phyloP scores from a whole-genome alignment of 495 filamentous ascomycete species.

The Corynascus novoguineensis region DNA sequence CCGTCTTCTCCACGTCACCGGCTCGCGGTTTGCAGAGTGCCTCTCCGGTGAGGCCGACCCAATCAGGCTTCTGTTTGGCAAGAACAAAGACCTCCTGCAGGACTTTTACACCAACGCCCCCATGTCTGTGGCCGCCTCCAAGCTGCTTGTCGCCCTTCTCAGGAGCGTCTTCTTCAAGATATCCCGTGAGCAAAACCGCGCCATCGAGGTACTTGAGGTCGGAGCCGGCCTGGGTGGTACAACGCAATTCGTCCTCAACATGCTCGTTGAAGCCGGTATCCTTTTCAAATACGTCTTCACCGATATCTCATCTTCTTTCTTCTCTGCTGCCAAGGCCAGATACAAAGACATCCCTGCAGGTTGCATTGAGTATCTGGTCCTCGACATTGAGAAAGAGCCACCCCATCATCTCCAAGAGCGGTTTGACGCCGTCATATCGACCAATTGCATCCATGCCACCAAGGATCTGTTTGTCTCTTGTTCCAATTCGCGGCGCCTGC shows the following conservation, averaged over 20 bases:
- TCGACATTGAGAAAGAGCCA: conserved; percentile 46
- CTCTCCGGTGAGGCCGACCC: not conserved
- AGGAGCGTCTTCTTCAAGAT: not conserved
- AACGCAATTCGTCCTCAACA: conserved; percentile 22
- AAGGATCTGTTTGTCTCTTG: conserved; percentile 29
- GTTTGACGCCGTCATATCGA: conserved; percentile 51
- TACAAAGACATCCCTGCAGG: conserved; percentile 28
- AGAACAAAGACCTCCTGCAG: not conserved
- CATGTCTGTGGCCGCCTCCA: not conserved
- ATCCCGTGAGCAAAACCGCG: not conserved
- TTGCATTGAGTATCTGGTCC: conserved; percentile 37
- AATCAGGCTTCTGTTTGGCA: not conserved
- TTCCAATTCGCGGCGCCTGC: conserved; percentile 29
- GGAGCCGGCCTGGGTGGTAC: conserved; percentile 49
- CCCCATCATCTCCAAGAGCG: conserved; percentile 42
- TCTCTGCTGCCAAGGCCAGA: conserved; percentile 42
- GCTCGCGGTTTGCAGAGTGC: not conserved
- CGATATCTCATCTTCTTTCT: conserved; percentile 47
- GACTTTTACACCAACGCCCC: conserved; percentile 1
- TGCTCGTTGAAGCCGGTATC: conserved; percentile 29
- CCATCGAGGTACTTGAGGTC: conserved; percentile 40
- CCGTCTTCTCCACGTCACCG: not conserved
- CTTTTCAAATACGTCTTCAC: conserved; percentile 47
- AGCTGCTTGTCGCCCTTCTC: not conserved
- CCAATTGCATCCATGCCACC: conserved; percentile 48